Evolutionary conservation across 768 basidiomycete genomes (phyloP).

Genomic region (Boletus patriciae): DNA sequence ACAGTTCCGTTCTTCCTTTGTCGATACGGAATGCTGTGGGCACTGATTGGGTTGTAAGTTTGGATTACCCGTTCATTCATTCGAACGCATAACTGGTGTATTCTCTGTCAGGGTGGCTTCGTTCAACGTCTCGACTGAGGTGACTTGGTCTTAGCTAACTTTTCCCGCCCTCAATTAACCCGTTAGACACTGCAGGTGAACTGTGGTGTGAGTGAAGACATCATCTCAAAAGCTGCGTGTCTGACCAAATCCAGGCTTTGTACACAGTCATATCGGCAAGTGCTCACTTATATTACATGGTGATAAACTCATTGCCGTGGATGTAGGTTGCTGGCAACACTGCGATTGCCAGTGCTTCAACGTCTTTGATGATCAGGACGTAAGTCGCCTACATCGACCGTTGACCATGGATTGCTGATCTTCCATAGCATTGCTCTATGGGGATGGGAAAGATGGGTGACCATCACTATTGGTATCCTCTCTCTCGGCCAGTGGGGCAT

Average conservation of each 20-base stretch:
- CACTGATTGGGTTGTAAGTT: conserved; percentile 59
- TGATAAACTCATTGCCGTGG: conserved; percentile 1
- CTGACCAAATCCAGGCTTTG: conserved; percentile 45
- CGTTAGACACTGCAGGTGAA: conserved; percentile 43
- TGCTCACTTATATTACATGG: neutral
- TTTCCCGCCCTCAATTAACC: neutral
- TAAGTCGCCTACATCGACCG: conserved; percentile 24
- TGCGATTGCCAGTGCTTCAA: conserved; percentile 34
- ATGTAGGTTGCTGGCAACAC: conserved; percentile 28
- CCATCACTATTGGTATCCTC: conserved; percentile 51
- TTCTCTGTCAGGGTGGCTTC: conserved; percentile 51
- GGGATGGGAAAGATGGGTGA: conserved; percentile 55
- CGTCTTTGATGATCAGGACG: conserved; percentile 72
- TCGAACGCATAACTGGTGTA: neutral
- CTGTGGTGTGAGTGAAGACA: conserved; percentile 47
- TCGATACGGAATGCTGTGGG: conserved; percentile 69
- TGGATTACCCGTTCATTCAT: neutral
- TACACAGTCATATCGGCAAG: conserved; percentile 69
- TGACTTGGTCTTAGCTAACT: neutral
- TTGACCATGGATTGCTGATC: conserved; percentile 23
- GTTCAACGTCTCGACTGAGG: conserved; percentile 45
- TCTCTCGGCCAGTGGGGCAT: conserved; percentile 66
- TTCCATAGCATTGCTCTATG: conserved; percentile 62
- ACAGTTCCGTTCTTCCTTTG: conserved; percentile 66
- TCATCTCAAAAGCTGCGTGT: neutral